Percentiles rank a stretch among this genome's conserved stretches.
Evolutionary conservation across 345 rosid genomes (phyloP).

Genomic region (Eucalyptus regnans): DNA sequence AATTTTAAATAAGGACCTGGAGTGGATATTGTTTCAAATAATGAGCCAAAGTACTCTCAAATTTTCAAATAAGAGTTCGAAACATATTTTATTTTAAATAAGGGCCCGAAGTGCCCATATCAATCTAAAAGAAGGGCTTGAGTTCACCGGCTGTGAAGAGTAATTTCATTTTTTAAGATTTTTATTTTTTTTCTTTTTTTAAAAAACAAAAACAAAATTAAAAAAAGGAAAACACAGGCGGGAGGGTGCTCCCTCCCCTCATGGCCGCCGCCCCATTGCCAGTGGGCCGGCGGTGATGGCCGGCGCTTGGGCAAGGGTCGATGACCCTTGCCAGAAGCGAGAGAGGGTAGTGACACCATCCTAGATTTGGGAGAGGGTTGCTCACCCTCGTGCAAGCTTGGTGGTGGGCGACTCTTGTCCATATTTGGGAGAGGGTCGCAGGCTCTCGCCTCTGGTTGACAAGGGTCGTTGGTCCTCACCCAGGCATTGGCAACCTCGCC

Average conservation of each 20-base stretch:
- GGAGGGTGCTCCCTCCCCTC: no score
- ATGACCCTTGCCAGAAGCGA: no score
- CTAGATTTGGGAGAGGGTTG: no score
- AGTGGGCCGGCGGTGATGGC: fast-evolving
- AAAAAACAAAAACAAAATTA: fast-evolving
- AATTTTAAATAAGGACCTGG: fast-evolving
- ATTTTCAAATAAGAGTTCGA: fast-evolving
- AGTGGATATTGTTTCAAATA: fast-evolving
- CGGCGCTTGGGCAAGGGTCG: fast-evolving
- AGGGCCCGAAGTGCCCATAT: fast-evolving
- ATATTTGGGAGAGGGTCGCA: no score
- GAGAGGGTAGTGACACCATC: fast-evolving
- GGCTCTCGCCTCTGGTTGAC: fast-evolving
- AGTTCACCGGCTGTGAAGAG: fast-evolving
- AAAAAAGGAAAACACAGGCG: fast-evolving
- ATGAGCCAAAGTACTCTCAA: fast-evolving
- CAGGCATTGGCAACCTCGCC: fast-evolving
- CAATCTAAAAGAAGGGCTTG: no score
- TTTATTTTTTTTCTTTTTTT: fast-evolving
- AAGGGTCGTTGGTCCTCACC: no score
- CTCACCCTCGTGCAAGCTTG: no score
- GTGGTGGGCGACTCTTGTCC: no score
- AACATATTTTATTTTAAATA: no score
- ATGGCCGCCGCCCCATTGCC: fast-evolving
- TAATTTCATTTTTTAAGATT: no score